Evolutionary conservation across 2,329 filamentous ascomycete species (phyloP).

Genomic region (Pyrenophora graminea): DNA sequence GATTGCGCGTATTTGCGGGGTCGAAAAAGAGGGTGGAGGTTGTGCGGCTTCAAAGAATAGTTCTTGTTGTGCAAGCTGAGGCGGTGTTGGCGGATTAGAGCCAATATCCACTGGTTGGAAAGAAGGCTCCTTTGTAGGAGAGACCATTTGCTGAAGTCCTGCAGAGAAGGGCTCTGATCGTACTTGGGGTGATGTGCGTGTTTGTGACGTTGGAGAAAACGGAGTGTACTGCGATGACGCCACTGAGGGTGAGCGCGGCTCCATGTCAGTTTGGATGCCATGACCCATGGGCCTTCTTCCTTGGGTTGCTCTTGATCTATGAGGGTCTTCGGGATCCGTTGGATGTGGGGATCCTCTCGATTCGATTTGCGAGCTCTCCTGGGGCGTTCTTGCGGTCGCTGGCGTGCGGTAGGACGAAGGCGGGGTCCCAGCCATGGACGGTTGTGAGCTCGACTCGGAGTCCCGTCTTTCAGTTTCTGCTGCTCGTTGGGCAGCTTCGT

Average conservation of each 20-base stretch:
- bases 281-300: slow-evolving; percentile 33
- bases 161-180: slow-evolving; percentile 28
- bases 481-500: slow-evolving; percentile 46
- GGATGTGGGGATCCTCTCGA: slow-evolving; percentile 20
- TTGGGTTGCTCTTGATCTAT: slow-evolving; percentile 39
- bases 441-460: slow-evolving; percentile 39
- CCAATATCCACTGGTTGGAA: slow-evolving; percentile 24
- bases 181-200: slow-evolving; percentile 25
- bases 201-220: slow-evolving; percentile 28
- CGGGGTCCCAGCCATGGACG: slow-evolving; percentile 30
- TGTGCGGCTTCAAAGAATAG: slow-evolving; percentile 15
- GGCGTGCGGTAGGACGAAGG: slow-evolving; percentile 26
- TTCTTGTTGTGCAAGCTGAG: slow-evolving; percentile 26
- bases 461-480: slow-evolving; percentile 26
- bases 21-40: slow-evolving; percentile 10
- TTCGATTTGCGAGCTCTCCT: slow-evolving; percentile 19
- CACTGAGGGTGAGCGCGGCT: slow-evolving; percentile 31
- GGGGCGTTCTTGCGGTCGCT: slow-evolving; percentile 28
- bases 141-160: slow-evolving; percentile 21
- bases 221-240: slow-evolving; percentile 34
- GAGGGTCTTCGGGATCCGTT: slow-evolving; percentile 32
- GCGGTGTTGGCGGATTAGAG: slow-evolving; percentile 28
- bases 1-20: slow-evolving; percentile 12
- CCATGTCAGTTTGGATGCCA: slow-evolving; percentile 30
- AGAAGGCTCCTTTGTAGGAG: slow-evolving; percentile 20